Evolutionary conservation across 345 rosid species (phyloP).

Genomic region (Ricinus communis): DNA sequence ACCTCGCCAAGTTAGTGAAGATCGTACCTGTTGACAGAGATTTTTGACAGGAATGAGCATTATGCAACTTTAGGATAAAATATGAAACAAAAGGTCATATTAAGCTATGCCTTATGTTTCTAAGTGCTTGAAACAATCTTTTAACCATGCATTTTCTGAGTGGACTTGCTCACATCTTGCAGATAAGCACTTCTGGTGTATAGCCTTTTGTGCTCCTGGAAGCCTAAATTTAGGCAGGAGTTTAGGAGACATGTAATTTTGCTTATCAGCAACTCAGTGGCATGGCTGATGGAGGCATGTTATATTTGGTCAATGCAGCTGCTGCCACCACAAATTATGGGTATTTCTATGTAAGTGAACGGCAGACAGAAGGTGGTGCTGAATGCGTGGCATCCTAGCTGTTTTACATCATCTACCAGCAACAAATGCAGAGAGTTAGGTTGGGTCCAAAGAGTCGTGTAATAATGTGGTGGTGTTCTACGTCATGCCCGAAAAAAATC

Average conservation of each 20-base stretch:
- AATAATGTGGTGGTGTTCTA: no score
- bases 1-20: constrained; percentile 80
- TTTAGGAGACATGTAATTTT: no score
- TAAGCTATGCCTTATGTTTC: neutral
- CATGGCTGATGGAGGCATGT: neutral
- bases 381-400: no score
- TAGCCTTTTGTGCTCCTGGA: neutral
- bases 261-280: no score
- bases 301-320: neutral
- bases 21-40: constrained; percentile 47
- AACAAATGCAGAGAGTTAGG: no score
- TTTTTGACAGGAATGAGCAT: constrained; percentile 10
- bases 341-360: neutral
- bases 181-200: neutral
- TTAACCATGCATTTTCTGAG: neutral
- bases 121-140: neutral
- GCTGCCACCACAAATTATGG: neutral
- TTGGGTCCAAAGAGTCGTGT: no score
- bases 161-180: neutral
- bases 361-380: neutral
- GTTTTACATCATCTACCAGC: no score
- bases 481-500: no score
- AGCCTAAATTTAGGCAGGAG: no score
- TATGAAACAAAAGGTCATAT: neutral
- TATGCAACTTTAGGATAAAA: neutral